Base-by-base conservation (phyloP, 2,329 filamentous ascomycete genomes). In the Botryotinia globosa region DNA sequence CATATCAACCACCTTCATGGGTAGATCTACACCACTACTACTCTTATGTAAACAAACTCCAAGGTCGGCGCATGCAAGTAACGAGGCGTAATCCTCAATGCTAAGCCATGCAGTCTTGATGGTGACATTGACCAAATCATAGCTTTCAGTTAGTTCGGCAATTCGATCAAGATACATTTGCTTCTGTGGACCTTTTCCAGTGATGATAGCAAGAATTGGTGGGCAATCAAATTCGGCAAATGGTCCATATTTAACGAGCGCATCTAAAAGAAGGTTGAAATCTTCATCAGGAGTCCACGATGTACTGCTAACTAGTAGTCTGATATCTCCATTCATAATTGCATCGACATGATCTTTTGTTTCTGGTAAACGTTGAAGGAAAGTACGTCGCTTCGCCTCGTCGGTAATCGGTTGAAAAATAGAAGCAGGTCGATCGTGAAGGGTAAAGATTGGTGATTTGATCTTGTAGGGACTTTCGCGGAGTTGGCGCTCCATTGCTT, bases 1-100 rank as follows among this genome's bases (percentile, higher is more conserved):
- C 94, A 99, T 98, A 81, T 99, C 96, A 22, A 99, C 94, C 1
- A 99, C 94, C 83, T 99, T 99, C 96, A 99, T 99, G 0, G 96
- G 96, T 32, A 99, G 85, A 82, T 99, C 96, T 0, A 99, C 94
- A 1, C 96, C 96, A 3, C 94, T 97, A 76, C 92, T 97, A 22
- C 94, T 98, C 76, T 90, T 97, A 83, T 99, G 96, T 39, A 99
- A 85, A 72, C 93, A 97, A 37, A 99, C 89, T 16, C 96, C 96
- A 0, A 99, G 85, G 78, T 98, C 95, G 4, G 96, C 94, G 62
- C 91, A 91, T 18, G 91, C 92, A 44, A 99, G 89, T 6, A 99
- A 86, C 0, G 85, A 86, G 0, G 96, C 95, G 80, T 99, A 99
- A 81, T 97, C 92, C 71, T 89, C 85, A 8, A 93, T 91, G 14